Base-by-base conservation (phyloP, 2,329 filamentous ascomycete species). In the Fusarium nisikadoi region DNA sequence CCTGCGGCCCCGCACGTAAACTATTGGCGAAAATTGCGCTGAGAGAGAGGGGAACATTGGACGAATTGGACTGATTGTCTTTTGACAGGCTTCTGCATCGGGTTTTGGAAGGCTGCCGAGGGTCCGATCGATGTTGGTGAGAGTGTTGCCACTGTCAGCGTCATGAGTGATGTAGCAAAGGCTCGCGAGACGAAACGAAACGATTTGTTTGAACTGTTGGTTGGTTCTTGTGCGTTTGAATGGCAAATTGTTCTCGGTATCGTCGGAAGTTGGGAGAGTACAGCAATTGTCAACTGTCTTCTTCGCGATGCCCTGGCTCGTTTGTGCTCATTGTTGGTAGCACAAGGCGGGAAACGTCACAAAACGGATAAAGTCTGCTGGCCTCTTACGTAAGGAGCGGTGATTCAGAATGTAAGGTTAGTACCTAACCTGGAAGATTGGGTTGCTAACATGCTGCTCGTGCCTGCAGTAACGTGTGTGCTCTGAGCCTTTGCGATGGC, bases 141-240 rank as follows among this genome's bases (percentile, higher is more conserved):
- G 23, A 5, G 19, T 33, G 55, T 54, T 68, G 55, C 25, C 64
- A 62, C 62, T 67, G 46, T 10, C 13, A 29, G 9, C 11, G 33
- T 13, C 8, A 31, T 19, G 25, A 10, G 13, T 20, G 25, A 4
- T n/a, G 23, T n/a, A 39, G 33, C 20, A 27, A 29, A 19, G 6
- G 17, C 6, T 33, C 7, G 11, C 29, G 27, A 49, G 31, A 23
- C 35, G 31, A 39, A 13, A n/a, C 27, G 31, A 39, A 13, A n/a
- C 31, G 2, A 9, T 17, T 65, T 45, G 9, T 2, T 46, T 20
- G 16, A 25, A 3, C 0, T 27, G 9, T 29, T 53, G n/a, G 25
- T 19, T 43, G 17, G 2, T 6, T 1, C 1, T 16, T 33, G 3
- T 8, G 43, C 9, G 5, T 39, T 29, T 17, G 3, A 20, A 35